Base-by-base conservation (phyloP, 805 yeast species). In the Lachancea meyersii region DNA sequence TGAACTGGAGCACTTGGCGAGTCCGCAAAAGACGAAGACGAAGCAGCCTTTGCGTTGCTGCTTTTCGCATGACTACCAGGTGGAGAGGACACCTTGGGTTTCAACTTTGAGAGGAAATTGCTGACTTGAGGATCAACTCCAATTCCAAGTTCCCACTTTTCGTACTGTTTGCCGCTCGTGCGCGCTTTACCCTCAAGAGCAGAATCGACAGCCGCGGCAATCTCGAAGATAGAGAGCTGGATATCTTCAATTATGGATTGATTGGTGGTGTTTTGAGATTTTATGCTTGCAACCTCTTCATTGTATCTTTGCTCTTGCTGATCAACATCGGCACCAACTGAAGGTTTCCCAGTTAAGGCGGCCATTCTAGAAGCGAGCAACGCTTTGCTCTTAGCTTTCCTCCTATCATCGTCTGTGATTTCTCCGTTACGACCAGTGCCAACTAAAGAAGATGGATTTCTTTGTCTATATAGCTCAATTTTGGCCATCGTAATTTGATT, bases 391-490 rank as follows among this genome's bases (percentile, higher is more conserved):
- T 76, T 81, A 31, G 91, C 93, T 53, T 84, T 83, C 49, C 84
- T 76, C 46, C 84, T 75, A 58, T 89, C 97, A 11, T 78, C 65
- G 20, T 86, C 96, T 2, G 97, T 89, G 7, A 87, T 76, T 46
- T 79, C 78, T 23, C 97, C 97, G 55, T 82, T 79, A 36, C 87
- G 82, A 6, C 97, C 97, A 5, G 93, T 77, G 4, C 96, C 97
- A 21, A 72, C 69, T 63, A 87, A 72, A 3, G 80, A 72, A 2
- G 78, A 73, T 9, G 96, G 96, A 54, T 84, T 75, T 48, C 77
- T 77, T 51, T 73, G 61, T 52, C 81, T 78, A 59, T 75, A 78
- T 13, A 82, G 55, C 51, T 82, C 84, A 44, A 84, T 69, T 52
- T 80, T 86, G 1, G 82, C 75, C 20, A 68, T 64, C 13, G 84